Evolutionary conservation across 345 rosid species (phyloP).

Genomic region (Cardiospermum halicacabum): DNA sequence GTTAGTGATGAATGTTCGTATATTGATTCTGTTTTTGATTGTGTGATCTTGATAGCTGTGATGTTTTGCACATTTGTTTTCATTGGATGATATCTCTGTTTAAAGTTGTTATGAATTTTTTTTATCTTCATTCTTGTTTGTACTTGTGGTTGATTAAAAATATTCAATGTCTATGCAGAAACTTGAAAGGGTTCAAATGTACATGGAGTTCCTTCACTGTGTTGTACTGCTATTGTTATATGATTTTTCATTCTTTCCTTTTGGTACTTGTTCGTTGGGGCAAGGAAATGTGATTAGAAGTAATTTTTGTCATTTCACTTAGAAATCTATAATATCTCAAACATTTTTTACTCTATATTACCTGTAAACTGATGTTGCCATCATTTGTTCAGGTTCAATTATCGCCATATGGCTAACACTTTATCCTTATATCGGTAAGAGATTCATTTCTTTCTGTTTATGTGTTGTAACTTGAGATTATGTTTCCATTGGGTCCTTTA

Average conservation of each 20-base stretch:
- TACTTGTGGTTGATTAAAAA: not conserved
- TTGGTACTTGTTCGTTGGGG: not conserved
- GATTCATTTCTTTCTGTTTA: not conserved
- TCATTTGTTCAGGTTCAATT: constrained; percentile 78
- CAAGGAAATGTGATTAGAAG: not conserved
- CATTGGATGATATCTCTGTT: not conserved
- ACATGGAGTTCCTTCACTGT: not conserved
- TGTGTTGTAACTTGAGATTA: not conserved
- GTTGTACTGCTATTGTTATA: not conserved
- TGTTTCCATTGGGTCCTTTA: not conserved
- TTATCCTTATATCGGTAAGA: constrained; percentile 84
- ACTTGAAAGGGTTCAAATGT: not conserved
- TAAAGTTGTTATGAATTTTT: not conserved
- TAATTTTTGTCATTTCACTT: not conserved
- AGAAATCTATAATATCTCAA: not conserved
- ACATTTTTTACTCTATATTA: not conserved
- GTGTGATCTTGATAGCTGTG: not conserved
- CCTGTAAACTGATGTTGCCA: constrained; percentile 13
- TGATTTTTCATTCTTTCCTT: not conserved
- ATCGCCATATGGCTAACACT: constrained; percentile 96
- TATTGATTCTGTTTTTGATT: not conserved
- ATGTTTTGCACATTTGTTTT: not conserved
- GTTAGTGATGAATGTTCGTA: not conserved
- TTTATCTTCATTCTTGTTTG: not conserved
- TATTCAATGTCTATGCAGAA: not conserved